These are phyloP conservation scores for Pythium brassicae DNA, from an alignment of 352 stramenopile species.

Conservation along the genomic window DNA sequence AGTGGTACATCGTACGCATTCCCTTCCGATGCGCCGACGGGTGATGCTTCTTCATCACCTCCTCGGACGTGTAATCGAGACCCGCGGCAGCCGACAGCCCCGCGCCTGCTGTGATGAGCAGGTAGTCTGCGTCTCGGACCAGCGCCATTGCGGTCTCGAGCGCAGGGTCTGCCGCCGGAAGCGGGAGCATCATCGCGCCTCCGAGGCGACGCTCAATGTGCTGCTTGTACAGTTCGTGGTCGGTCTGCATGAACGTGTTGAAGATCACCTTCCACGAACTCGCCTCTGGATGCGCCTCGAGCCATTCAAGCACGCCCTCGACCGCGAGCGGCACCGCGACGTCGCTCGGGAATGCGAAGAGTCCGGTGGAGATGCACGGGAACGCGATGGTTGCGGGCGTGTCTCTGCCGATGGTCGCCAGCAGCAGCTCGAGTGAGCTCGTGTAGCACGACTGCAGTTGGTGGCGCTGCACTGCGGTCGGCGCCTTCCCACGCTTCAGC, in stretches of 20 bases:
- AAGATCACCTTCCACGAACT: slow-evolving; percentile 55
- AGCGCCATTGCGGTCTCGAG: slow-evolving; percentile 25
- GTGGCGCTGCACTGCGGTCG: too few relatives aligned
- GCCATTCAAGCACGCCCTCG: slow-evolving; percentile 42
- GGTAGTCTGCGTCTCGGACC: slow-evolving; percentile 49
- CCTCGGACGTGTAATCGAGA: slow-evolving; percentile 64
- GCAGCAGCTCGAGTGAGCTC: too few relatives aligned
- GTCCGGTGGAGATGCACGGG: slow-evolving; percentile 52
- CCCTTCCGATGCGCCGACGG: slow-evolving; percentile 36
- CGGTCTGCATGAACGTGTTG: slow-evolving; percentile 60
- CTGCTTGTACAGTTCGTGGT: slow-evolving; percentile 51
- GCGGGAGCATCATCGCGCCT: slow-evolving; percentile 15
- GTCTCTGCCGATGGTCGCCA: too few relatives aligned
- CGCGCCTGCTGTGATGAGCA: slow-evolving; percentile 56
- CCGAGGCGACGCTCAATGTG: slow-evolving; percentile 17
- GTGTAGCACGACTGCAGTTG: too few relatives aligned
- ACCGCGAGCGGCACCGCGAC: slow-evolving; percentile 42
- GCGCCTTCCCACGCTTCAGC: too few relatives aligned
- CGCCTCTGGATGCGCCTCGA: slow-evolving; percentile 28
- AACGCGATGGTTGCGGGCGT: too few relatives aligned
- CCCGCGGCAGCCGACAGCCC: slow-evolving; percentile 67
- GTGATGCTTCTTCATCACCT: slow-evolving; percentile 63
- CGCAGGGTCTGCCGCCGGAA: slow-evolving; percentile 18
- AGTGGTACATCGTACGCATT: slow-evolving; percentile 53
- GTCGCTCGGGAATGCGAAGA: slow-evolving; percentile 66